Percentiles rank a stretch among this genome's conserved stretches.
phyloP scores from a whole-genome alignment of 768 basidiomycete species.

The Suillus luteus region DNA sequence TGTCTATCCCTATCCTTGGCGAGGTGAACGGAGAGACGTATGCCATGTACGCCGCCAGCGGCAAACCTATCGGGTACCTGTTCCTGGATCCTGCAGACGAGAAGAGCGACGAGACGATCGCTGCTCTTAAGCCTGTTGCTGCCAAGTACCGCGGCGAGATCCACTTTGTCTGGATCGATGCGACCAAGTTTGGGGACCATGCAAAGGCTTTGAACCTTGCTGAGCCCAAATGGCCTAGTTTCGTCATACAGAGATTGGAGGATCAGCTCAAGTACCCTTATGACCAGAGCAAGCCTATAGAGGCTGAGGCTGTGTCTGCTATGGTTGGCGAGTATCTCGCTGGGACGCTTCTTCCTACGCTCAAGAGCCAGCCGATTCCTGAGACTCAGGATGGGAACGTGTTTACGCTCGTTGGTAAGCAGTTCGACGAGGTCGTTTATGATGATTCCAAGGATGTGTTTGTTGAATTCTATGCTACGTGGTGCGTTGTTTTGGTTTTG shows the following conservation, averaged over 20 bases:
- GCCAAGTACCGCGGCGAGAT: slow-evolving; percentile 79
- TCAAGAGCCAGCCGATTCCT: slow-evolving; percentile 92
- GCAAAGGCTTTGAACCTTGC: slow-evolving; percentile 89
- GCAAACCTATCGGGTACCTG: slow-evolving; percentile 90
- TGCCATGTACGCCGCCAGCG: slow-evolving; percentile 74
- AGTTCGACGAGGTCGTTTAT: slow-evolving; percentile 83
- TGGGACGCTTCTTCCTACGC: slow-evolving; percentile 74
- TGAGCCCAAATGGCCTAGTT: slow-evolving; percentile 88
- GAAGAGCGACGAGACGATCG: slow-evolving; percentile 64
- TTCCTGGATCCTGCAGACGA: slow-evolving; percentile 84
- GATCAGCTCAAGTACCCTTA: slow-evolving; percentile 90
- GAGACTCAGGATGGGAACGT: slow-evolving; percentile 82
- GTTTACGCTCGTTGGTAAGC: slow-evolving; percentile 80
- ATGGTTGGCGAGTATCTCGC: slow-evolving; percentile 67
- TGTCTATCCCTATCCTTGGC: slow-evolving; percentile 86
- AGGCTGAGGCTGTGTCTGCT: slow-evolving; percentile 53
- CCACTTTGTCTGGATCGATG: slow-evolving; percentile 99
- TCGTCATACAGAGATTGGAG: slow-evolving; percentile 86
- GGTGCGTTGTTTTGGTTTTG: slow-evolving; percentile 55
- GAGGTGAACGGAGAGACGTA: slow-evolving; percentile 97
- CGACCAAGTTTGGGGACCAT: slow-evolving; percentile 92
- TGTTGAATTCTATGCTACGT: slow-evolving; percentile 95
- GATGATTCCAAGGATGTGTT: slow-evolving; percentile 94
- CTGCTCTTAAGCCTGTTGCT: slow-evolving; percentile 74
- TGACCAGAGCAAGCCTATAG: slow-evolving; percentile 66